Conservation (phyloP, 2,329 filamentous ascomycete species). For the Alternaria ethzedia region DNA sequence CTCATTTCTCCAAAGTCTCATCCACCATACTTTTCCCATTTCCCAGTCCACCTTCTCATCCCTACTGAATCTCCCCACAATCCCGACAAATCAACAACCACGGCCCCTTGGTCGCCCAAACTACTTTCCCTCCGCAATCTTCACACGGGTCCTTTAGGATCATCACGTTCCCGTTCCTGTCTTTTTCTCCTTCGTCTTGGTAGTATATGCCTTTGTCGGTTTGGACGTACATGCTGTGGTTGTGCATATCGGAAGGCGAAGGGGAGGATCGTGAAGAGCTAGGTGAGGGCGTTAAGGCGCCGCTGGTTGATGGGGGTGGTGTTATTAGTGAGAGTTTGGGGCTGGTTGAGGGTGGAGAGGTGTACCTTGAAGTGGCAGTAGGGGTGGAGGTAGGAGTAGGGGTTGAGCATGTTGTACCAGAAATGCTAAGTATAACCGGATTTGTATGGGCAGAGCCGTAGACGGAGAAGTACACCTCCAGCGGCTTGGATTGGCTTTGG, state of each 20-base stretch:
- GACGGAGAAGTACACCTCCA: background rate
- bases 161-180: conserved; percentile 1
- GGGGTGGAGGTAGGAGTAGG: background rate
- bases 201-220: background rate
- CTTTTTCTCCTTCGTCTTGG: conserved; percentile 8
- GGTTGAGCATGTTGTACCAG: background rate
- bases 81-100: conserved; percentile 9
- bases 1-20: background rate
- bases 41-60: too few relatives aligned
- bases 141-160: background rate
- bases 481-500: background rate
- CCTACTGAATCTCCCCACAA: conserved; percentile 8
- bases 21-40: background rate
- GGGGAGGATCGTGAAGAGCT: background rate
- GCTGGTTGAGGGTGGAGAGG: background rate
- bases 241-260: background rate
- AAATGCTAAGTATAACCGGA: background rate
- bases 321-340: too few relatives aligned
- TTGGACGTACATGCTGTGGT: background rate
- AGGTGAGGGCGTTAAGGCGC: background rate
- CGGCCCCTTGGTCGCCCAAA: conserved; percentile 8
- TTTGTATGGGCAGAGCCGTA: background rate
- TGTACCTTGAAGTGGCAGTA: background rate
- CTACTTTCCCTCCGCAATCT: conserved; percentile 2
- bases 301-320: background rate